phyloP scores from a whole-genome alignment of 2,329 filamentous ascomycete species.

The Penicillium sp. region DNA sequence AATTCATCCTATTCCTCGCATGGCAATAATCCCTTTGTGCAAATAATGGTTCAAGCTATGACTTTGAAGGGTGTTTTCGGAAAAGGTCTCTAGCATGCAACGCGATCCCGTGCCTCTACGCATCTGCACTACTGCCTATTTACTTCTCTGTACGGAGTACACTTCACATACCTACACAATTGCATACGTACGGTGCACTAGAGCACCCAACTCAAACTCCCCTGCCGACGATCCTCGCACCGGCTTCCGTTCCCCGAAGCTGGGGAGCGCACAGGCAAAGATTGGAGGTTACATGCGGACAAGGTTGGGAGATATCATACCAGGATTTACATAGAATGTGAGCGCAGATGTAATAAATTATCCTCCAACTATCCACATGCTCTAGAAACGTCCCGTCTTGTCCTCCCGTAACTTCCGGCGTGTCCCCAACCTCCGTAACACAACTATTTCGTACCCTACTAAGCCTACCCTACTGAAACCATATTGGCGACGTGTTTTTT shows the following conservation, averaged over 20 bases:
- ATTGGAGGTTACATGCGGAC: constrained; percentile 3
- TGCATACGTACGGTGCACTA: background rate
- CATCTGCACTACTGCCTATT: background rate
- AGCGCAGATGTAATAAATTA: background rate
- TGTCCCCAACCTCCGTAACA: background rate
- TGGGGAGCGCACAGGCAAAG: constrained; percentile 4
- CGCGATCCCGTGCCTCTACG: background rate
- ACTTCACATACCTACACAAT: background rate
- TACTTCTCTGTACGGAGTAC: background rate
- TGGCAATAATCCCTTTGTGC: background rate
- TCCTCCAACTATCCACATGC: background rate
- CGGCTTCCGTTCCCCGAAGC: constrained; percentile 6
- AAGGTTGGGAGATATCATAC: background rate
- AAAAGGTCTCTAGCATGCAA: background rate
- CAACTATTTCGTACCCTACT: background rate
- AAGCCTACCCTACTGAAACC: background rate
- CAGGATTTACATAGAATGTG: background rate
- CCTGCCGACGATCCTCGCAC: constrained; percentile 2
- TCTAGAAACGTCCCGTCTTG: background rate
- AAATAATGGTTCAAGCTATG: background rate
- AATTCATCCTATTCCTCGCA: background rate
- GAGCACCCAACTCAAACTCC: background rate
- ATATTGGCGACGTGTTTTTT: background rate
- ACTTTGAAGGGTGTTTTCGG: background rate
- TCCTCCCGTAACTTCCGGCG: background rate